phyloP scores from a whole-genome alignment of 2,329 filamentous ascomycete genomes.

The Paecilomyces variotii region DNA sequence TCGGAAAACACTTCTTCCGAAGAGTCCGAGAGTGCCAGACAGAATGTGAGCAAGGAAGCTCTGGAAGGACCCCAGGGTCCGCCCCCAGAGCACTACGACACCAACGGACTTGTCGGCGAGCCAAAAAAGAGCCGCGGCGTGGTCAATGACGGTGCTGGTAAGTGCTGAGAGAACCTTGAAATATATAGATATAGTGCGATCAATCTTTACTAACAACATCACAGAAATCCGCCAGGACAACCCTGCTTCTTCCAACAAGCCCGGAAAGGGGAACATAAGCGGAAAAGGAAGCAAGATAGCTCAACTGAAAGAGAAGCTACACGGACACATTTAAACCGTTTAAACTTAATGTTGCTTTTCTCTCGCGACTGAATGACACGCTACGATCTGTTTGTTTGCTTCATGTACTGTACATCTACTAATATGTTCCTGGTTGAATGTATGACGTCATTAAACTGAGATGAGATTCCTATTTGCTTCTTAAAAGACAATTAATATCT shows the following conservation, averaged over 20 bases:
- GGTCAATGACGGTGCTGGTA: background rate
- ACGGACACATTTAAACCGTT: background rate
- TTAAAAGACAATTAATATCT: too few relatives aligned
- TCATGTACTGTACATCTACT: too few relatives aligned
- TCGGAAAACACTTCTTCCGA: background rate
- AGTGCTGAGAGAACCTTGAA: background rate
- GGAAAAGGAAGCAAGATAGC: background rate
- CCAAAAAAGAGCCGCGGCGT: background rate
- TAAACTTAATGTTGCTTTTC: background rate
- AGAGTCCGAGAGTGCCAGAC: background rate
- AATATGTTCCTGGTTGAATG: too few relatives aligned
- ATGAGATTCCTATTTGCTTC: too few relatives aligned
- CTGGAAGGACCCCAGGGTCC: background rate
- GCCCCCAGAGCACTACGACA: background rate
- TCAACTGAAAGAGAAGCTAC: background rate
- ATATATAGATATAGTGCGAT: background rate
- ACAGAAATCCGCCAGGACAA: background rate
- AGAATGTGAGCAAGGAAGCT: background rate
- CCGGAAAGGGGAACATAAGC: background rate
- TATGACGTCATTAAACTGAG: too few relatives aligned
- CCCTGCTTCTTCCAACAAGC: background rate
- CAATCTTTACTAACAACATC: background rate
- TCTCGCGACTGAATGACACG: background rate
- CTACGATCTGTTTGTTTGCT: background rate
- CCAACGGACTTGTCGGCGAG: background rate